Conservation (phyloP, 1,139 yeast species). For the Lodderomyces jiufengensis region DNA sequence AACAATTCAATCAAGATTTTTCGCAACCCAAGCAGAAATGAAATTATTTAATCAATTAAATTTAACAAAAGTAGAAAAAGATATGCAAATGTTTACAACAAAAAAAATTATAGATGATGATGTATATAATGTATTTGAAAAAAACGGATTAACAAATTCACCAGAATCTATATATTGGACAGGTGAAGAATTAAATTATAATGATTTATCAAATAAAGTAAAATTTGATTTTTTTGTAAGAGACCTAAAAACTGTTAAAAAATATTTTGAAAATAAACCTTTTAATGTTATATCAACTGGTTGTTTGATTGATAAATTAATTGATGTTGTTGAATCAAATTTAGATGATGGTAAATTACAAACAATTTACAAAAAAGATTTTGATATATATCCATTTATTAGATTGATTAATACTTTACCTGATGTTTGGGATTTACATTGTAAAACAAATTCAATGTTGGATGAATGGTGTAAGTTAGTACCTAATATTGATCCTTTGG, state of each 20-base stretch:
- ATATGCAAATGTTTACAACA: too few species aligned
- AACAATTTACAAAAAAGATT: not conserved
- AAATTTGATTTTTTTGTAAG: not conserved
- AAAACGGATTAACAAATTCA: not conserved
- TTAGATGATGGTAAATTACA: not conserved
- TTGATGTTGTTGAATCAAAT: constrained; percentile 1
- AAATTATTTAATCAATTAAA: too few species aligned
- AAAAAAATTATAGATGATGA: too few species aligned
- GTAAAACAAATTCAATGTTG: not conserved
- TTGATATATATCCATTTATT: constrained; percentile 1
- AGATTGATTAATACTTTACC: constrained; percentile 1
- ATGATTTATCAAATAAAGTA: not conserved
- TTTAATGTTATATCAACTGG: not conserved
- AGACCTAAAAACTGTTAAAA: not conserved
- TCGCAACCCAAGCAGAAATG: too few species aligned
- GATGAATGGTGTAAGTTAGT: constrained; percentile 1
- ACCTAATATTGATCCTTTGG: not conserved
- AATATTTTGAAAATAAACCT: not conserved
- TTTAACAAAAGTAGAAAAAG: too few species aligned
- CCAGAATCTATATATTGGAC: constrained; percentile 1
- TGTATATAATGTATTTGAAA: too few species aligned
- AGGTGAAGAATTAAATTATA: constrained; percentile 1
- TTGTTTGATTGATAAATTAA: constrained; percentile 1
- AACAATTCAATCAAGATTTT: too few species aligned
- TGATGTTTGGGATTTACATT: constrained; percentile 1